A percentile compares a stretch with the other conserved stretches of the same genome.
Evolutionary conservation across 2,329 filamentous ascomycete species (phyloP).

Genomic region (Cytospora paraplurivora): DNA sequence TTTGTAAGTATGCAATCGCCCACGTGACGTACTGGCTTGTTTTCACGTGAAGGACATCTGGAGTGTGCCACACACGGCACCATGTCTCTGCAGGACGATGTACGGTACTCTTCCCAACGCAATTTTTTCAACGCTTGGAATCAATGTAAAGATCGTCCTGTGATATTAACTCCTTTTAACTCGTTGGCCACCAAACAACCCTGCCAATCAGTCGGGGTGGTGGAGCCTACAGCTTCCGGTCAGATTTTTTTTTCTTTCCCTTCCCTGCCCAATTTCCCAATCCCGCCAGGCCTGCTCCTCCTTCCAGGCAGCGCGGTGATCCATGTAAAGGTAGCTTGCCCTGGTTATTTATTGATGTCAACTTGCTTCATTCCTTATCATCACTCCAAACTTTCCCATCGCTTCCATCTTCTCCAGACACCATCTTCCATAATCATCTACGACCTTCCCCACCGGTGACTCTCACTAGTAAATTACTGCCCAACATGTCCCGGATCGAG

Average conservation of each 20-base stretch:
- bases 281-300: neutral
- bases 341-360: conserved; percentile 21
- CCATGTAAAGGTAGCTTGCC: conserved; percentile 17
- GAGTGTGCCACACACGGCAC: neutral
- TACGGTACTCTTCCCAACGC: neutral
- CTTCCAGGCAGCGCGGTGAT: conserved; percentile 5
- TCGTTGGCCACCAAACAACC: conserved; percentile 13
- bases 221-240: conserved; percentile 13
- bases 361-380: neutral
- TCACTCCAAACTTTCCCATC: neutral
- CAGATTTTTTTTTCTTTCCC: conserved; percentile 24
- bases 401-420: no score
- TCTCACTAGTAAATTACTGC: conserved; percentile 51
- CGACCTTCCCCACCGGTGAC: neutral
- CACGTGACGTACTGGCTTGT: no score
- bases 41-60: no score
- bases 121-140: conserved; percentile 12
- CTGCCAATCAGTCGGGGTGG: conserved; percentile 8
- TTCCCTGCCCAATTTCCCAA: conserved; percentile 13
- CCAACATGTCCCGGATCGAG: conserved; percentile 16
- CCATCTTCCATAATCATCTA: neutral
- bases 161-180: conserved; percentile 19
- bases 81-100: conserved; percentile 13
- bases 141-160: conserved; percentile 6
- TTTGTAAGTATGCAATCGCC: no score